Percentiles rank a stretch among this genome's conserved stretches.
These are phyloP conservation scores for Eucalyptus pauciflora DNA, from an alignment of 345 rosid genomes.

Conservation along the genomic window DNA sequence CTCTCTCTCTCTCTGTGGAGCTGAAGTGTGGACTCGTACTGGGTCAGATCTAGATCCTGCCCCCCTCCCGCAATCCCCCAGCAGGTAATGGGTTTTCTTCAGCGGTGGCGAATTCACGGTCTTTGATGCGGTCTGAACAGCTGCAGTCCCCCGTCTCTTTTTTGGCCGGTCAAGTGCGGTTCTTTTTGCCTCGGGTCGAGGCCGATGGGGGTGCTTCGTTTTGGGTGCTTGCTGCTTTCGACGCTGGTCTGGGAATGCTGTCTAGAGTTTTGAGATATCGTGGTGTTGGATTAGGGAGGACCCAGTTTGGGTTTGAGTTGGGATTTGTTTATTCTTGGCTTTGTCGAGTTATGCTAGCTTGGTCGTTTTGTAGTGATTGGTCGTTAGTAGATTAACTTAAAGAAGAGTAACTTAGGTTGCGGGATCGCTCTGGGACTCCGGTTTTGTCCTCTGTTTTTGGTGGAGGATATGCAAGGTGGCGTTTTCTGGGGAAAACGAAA, in stretches of 20 bases:
- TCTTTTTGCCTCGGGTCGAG: not conserved
- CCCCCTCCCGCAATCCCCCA: not conserved
- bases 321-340: not conserved
- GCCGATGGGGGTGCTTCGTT: not conserved
- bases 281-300: not conserved
- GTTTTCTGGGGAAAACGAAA: not conserved
- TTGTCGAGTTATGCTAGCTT: not conserved
- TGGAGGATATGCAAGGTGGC: not conserved
- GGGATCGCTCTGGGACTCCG: not conserved
- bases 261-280: not conserved
- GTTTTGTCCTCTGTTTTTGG: not conserved
- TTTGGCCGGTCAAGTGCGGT: not conserved
- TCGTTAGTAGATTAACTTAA: not conserved
- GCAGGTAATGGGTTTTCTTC: not conserved
- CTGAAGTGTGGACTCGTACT: not conserved
- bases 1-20: not conserved
- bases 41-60: not conserved
- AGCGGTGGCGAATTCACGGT: not conserved
- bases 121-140: not conserved
- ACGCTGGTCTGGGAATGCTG: not conserved
- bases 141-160: not conserved
- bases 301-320: not conserved
- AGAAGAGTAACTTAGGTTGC: not conserved
- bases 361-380: not conserved
- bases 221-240: not conserved